phyloP scores from a whole-genome alignment of 2,329 filamentous ascomycete genomes.

The Alternaria postmessia region DNA sequence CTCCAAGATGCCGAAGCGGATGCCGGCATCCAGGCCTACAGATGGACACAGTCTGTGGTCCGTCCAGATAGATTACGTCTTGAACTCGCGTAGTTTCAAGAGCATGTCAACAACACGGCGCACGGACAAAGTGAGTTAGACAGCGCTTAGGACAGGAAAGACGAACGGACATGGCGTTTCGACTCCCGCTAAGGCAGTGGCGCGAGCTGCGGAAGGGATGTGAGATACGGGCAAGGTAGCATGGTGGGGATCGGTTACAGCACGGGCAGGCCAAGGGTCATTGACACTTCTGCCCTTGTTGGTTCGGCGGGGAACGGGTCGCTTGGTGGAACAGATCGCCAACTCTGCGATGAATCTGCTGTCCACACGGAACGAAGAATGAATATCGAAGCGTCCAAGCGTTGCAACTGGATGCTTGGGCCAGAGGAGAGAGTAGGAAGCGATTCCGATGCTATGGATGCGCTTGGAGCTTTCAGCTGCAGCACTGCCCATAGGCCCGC shows the following conservation, averaged over 20 bases:
- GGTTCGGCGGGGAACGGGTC: conserved; percentile 43
- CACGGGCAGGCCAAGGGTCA: conserved; percentile 38
- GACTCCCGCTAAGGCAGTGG: conserved; percentile 40
- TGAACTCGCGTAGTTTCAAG: conserved; percentile 10
- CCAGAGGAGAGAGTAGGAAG: conserved; percentile 28
- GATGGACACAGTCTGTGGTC: background rate
- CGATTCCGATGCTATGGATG: conserved; percentile 35
- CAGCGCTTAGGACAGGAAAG: conserved; percentile 24
- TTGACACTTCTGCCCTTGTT: conserved; percentile 35
- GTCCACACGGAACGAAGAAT: conserved; percentile 24
- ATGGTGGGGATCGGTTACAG: conserved; percentile 45
- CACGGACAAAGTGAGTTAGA: conserved; percentile 12
- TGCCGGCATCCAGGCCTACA: conserved; percentile 3
- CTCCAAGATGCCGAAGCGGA: conserved; percentile 10
- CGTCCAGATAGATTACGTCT: conserved; percentile 5
- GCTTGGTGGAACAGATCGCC: conserved; percentile 48
- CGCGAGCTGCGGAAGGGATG: conserved; percentile 48
- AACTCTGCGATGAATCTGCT: conserved; percentile 25
- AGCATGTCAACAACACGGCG: conserved; percentile 8
- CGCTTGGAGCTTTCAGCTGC: conserved; percentile 20
- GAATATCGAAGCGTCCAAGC: conserved; percentile 14
- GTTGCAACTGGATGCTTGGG: conserved; percentile 27
- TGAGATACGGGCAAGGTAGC: conserved; percentile 45
- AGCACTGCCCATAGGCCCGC: conserved; percentile 17
- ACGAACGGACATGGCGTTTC: conserved; percentile 45